A percentile compares a stretch with the other conserved stretches of the same genome.
Conservation (phyloP, 192 early-diverging fungal genomes). For the Backusella circina region DNA sequence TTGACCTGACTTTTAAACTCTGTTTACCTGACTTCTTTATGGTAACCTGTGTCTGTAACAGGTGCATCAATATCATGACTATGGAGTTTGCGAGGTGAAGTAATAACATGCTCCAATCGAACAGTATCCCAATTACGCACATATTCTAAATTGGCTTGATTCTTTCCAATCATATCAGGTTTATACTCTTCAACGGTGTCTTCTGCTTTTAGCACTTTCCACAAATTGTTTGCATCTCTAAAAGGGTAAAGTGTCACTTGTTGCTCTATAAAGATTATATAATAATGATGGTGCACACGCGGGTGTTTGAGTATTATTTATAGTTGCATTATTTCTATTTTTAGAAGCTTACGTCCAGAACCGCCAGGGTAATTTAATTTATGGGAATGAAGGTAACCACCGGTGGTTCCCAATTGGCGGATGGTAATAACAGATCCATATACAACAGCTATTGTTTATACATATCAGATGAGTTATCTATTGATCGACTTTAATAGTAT, state of each 20-base stretch:
- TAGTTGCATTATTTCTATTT: neutral
- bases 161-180: slow-evolving; percentile 3
- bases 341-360: slow-evolving; percentile 53
- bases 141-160: slow-evolving; percentile 38
- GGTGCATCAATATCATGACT: slow-evolving; percentile 70
- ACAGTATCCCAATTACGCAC: slow-evolving; percentile 73
- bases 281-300: slow-evolving; percentile 2
- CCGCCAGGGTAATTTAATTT: slow-evolving; percentile 59
- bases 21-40: slow-evolving; percentile 63
- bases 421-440: slow-evolving; percentile 61
- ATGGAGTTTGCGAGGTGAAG: slow-evolving; percentile 59
- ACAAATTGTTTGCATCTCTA: slow-evolving; percentile 82
- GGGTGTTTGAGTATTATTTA: slow-evolving; percentile 34
- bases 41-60: slow-evolving; percentile 65
- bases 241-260: slow-evolving; percentile 75
- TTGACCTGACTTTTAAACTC: neutral
- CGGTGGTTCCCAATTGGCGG: slow-evolving; percentile 67
- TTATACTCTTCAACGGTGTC: slow-evolving; percentile 10
- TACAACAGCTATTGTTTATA: slow-evolving; percentile 48
- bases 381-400: slow-evolving; percentile 79
- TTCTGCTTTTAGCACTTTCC: slow-evolving; percentile 49
- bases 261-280: slow-evolving; percentile 58
- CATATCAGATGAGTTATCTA: neutral
- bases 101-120: slow-evolving; percentile 66
- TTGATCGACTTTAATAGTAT: too few relatives aligned